Conservation (phyloP, 352 stramenopile species). For the Blastocystis sp. region DNA sequence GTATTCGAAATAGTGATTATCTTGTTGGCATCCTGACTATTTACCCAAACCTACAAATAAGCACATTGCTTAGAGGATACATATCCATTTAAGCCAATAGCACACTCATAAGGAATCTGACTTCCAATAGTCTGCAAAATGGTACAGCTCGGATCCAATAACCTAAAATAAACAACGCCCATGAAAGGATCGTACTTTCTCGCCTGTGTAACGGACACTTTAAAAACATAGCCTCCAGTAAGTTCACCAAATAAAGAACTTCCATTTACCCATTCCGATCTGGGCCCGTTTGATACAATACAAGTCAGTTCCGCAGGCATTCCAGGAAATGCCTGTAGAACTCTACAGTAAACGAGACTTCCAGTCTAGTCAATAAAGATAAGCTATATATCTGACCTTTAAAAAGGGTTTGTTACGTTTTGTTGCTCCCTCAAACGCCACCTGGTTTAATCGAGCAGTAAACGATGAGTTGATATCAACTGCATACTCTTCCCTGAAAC, state of each 20-base stretch:
- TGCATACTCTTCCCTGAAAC: conserved; percentile 47
- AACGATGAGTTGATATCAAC: conserved; percentile 41
- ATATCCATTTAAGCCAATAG: conserved; percentile 56
- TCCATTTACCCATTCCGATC: conserved; percentile 45
- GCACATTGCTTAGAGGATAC: background rate
- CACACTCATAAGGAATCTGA: conserved; percentile 59
- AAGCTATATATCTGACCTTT: background rate
- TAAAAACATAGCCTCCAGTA: conserved; percentile 48
- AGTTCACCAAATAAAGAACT: conserved; percentile 48
- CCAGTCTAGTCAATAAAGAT: background rate
- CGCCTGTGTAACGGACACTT: background rate
- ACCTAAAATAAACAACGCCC: background rate
- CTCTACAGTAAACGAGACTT: conserved; percentile 39
- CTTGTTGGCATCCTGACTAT: conserved; percentile 21
- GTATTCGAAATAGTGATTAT: conserved; percentile 47
- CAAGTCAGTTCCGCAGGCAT: conserved; percentile 52
- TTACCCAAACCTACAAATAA: conserved; percentile 47
- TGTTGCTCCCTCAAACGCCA: conserved; percentile 53
- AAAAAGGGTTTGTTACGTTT: conserved; percentile 45
- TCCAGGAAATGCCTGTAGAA: conserved; percentile 45
- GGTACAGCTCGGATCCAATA: background rate
- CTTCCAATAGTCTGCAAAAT: conserved; percentile 31
- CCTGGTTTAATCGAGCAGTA: conserved; percentile 7
- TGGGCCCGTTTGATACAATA: conserved; percentile 9
- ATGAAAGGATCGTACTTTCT: background rate